Evolutionary conservation across 2,329 filamentous ascomycete genomes (phyloP).

Genomic region (Fusarium armeniacum): DNA sequence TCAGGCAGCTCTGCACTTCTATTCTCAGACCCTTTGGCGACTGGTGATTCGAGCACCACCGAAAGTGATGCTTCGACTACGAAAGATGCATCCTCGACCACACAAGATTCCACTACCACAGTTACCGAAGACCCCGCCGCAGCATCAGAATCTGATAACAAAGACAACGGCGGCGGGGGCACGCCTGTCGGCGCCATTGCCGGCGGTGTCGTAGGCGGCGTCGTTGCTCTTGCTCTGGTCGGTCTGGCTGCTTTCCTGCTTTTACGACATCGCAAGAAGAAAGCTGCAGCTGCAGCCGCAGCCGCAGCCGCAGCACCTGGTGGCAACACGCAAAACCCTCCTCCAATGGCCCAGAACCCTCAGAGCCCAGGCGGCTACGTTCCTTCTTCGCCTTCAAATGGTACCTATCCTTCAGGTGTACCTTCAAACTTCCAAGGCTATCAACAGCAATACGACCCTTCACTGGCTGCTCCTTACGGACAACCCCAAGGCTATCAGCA

Average conservation of each 20-base stretch:
- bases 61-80: slow-evolving; percentile 28
- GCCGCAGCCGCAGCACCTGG: slow-evolving; percentile 15
- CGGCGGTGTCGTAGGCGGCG: slow-evolving; percentile 63
- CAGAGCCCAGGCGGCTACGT: slow-evolving; percentile 44
- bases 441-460: slow-evolving; percentile 49
- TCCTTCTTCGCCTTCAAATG: slow-evolving; percentile 43
- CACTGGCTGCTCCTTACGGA: slow-evolving; percentile 41
- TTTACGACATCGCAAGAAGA: slow-evolving; percentile 56
- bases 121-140: slow-evolving; percentile 21
- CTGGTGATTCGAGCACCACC: slow-evolving; percentile 19
- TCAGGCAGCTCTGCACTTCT: slow-evolving; percentile 49
- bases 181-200: slow-evolving; percentile 60
- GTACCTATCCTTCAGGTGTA: slow-evolving; percentile 50
- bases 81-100: slow-evolving; percentile 16
- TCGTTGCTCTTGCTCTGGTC: slow-evolving; percentile 59
- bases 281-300: slow-evolving; percentile 30
- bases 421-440: slow-evolving; percentile 46
- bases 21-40: slow-evolving; percentile 51
- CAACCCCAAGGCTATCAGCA: slow-evolving; percentile 45
- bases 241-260: slow-evolving; percentile 58
- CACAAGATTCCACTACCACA: slow-evolving; percentile 17
- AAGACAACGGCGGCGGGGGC: slow-evolving; percentile 22
- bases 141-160: slow-evolving; percentile 49
- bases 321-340: slow-evolving; percentile 28
- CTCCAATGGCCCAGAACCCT: slow-evolving; percentile 40